Percentiles rank a stretch among this genome's conserved stretches.
Conservation (phyloP, 352 stramenopile genomes). For the Globisporangium camurandrum region DNA sequence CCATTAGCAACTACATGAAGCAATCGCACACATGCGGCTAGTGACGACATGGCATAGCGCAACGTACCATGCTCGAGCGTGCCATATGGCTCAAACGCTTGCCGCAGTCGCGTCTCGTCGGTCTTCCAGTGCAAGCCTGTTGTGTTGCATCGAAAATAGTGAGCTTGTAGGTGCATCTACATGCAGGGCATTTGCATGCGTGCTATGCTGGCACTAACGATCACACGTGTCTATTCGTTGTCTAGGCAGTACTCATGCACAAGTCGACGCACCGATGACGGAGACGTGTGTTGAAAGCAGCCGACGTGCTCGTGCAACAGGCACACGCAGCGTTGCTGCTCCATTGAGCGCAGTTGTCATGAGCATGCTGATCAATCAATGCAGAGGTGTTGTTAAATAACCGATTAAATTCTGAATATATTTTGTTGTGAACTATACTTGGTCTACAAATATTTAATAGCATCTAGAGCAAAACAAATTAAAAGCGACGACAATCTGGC, state of each 20-base stretch:
- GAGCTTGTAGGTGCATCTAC: not conserved
- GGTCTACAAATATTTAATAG: too few species aligned
- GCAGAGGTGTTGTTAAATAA: too few species aligned
- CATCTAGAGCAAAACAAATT: too few species aligned
- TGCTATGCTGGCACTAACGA: not conserved
- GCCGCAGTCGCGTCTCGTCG: conserved; percentile 54
- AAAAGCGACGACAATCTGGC: too few species aligned
- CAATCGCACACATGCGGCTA: too few species aligned
- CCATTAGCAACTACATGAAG: not conserved
- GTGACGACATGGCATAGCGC: too few species aligned
- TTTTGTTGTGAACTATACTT: too few species aligned
- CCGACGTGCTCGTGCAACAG: not conserved
- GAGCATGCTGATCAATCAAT: too few species aligned
- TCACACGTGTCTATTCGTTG: conserved; percentile 4
- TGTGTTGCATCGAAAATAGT: not conserved
- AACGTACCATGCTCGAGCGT: conserved; percentile 39
- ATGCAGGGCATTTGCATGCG: too few species aligned
- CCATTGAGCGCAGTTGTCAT: too few species aligned
- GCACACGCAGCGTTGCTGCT: too few species aligned
- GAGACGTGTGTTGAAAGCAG: conserved; percentile 43
- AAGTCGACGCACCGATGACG: conserved; percentile 33
- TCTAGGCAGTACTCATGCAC: conserved; percentile 1
- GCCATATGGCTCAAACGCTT: conserved; percentile 48
- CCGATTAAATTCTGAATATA: too few species aligned
- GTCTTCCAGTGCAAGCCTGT: conserved; percentile 80